These are phyloP conservation scores for Curvularia verruculosa DNA, from an alignment of 2,329 filamentous ascomycete species.

Conservation along the genomic window DNA sequence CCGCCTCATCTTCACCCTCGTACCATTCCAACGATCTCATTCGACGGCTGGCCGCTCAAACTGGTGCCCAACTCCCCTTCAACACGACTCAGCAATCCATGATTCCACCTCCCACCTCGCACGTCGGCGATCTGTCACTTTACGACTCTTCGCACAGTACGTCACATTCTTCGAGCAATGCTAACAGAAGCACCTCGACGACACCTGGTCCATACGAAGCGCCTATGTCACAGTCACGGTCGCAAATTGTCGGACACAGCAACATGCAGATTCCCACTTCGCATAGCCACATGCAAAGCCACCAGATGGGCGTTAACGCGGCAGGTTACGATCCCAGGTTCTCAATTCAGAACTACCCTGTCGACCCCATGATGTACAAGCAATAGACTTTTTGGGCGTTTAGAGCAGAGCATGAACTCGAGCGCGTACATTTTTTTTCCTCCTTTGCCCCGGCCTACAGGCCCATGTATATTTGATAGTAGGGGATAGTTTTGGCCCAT, in stretches of 20 bases:
- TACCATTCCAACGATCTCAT: slow-evolving; percentile 45
- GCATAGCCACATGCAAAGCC: slow-evolving; percentile 38
- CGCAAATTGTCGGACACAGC: slow-evolving; percentile 31
- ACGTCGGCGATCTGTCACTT: slow-evolving; percentile 44
- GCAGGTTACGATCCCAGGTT: slow-evolving; percentile 44
- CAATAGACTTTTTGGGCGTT: slow-evolving; percentile 18
- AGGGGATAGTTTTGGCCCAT: slow-evolving; percentile 19
- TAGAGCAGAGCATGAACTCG: slow-evolving; percentile 8
- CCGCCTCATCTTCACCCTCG: slow-evolving; percentile 35
- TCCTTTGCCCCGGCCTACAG: slow-evolving; percentile 2
- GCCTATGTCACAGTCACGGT: slow-evolving; percentile 34
- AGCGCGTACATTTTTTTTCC: slow-evolving; percentile 4
- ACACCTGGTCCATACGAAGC: slow-evolving; percentile 45
- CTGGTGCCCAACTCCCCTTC: slow-evolving; percentile 44
- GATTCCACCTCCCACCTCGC: slow-evolving; percentile 38
- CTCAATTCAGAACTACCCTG: slow-evolving; percentile 40
- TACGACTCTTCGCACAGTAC: slow-evolving; percentile 43
- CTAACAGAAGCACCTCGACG: slow-evolving; percentile 40
- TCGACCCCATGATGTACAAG: slow-evolving; percentile 48
- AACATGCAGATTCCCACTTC: slow-evolving; percentile 35
- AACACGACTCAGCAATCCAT: slow-evolving; percentile 41
- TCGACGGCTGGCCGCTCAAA: slow-evolving; percentile 45
- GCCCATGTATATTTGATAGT: slow-evolving; percentile 15
- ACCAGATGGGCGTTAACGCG: slow-evolving; percentile 39
- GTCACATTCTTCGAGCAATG: slow-evolving; percentile 42